Conservation (phyloP, 306 rosid species). For the Prunus davidiana region DNA sequence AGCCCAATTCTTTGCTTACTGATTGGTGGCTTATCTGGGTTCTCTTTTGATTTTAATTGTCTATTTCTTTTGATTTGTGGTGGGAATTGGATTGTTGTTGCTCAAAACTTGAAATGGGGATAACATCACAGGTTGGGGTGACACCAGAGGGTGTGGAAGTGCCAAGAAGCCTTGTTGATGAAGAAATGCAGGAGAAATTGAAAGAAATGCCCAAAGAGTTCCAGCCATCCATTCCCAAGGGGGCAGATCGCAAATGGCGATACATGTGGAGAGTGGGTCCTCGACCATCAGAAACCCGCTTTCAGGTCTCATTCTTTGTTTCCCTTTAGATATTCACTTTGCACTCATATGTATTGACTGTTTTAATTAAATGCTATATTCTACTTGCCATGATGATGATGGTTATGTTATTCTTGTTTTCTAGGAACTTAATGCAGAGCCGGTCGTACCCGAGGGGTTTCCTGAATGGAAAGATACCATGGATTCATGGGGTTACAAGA, state of each 20-base stretch:
- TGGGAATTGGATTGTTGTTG: neutral
- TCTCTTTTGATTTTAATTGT: neutral
- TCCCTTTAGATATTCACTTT: neutral
- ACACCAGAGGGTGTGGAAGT: conserved; percentile 91
- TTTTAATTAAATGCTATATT: conserved; percentile 10
- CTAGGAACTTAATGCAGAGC: conserved; percentile 91
- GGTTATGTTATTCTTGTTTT: neutral
- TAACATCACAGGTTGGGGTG: conserved; percentile 66
- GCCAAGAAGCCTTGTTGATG: conserved; percentile 88
- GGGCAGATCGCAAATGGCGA: conserved; percentile 92
- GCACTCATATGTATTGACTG: neutral
- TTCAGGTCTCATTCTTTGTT: conserved; percentile 55
- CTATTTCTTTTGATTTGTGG: neutral
- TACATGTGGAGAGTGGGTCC: conserved; percentile 97
- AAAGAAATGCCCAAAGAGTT: conserved; percentile 65
- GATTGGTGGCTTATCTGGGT: neutral
- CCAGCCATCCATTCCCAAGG: conserved; percentile 62
- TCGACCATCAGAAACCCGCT: conserved; percentile 69
- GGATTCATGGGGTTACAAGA: conserved; percentile 94
- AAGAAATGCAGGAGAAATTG: conserved; percentile 74
- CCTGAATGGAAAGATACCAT: conserved; percentile 88
- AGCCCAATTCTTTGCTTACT: neutral
- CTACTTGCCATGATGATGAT: neutral
- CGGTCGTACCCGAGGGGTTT: conserved; percentile 87
- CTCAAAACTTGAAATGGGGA: conserved; percentile 18